phyloP scores from a whole-genome alignment of 176 grass and related monocot genomes.

The Alloteropsis semialata region DNA sequence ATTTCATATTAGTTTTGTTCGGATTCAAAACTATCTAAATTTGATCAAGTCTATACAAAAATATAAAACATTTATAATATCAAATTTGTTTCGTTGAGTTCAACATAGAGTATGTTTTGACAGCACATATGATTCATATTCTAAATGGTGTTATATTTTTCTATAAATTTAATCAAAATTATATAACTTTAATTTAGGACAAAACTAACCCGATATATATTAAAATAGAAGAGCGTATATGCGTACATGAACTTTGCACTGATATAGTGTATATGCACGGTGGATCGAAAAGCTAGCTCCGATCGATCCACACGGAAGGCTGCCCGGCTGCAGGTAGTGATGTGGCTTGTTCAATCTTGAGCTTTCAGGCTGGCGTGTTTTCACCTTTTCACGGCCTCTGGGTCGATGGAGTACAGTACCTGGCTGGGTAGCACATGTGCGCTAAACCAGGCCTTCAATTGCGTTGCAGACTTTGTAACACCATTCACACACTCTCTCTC shows the following conservation, averaged over 20 bases:
- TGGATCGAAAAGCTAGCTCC: background rate
- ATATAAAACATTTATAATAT: too few species aligned
- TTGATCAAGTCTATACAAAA: too few species aligned
- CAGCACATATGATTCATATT: too few species aligned
- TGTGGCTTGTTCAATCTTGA: background rate
- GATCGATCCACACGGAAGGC: background rate
- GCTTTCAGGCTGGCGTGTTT: background rate
- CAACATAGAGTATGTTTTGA: too few species aligned
- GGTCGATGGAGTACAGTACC: background rate
- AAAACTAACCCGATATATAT: too few species aligned
- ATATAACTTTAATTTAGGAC: too few species aligned
- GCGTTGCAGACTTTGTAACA: background rate
- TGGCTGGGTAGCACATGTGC: conserved; percentile 23
- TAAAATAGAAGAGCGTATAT: too few species aligned
- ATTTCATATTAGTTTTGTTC: too few species aligned
- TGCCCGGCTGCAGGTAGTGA: background rate
- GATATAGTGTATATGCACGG: background rate
- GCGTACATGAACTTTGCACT: background rate
- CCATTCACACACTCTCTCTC: background rate
- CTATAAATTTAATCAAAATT: too few species aligned
- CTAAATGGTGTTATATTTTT: too few species aligned
- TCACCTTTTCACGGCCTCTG: background rate
- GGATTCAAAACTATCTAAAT: too few species aligned
- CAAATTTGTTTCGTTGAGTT: too few species aligned
- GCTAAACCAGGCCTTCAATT: conserved; percentile 29